These are phyloP conservation scores for Calonectria henricotiae DNA, from an alignment of 2,329 filamentous ascomycete genomes.

Conservation along the genomic window DNA sequence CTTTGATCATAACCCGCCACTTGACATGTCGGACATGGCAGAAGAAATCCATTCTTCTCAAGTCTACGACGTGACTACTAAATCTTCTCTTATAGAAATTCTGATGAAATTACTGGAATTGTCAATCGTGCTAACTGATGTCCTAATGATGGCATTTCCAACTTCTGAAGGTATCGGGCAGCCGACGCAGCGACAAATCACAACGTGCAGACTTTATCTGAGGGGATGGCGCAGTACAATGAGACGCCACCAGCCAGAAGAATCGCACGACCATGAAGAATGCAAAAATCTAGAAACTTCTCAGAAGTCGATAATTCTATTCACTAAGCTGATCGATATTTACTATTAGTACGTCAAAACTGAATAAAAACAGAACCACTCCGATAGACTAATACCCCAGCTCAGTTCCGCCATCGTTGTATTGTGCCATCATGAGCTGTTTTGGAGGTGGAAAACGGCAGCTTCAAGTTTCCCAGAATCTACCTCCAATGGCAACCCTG, in stretches of 20 bases:
- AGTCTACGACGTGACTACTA: background rate
- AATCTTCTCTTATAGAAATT: background rate
- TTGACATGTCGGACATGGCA: background rate
- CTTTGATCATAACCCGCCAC: background rate
- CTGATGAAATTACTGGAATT: background rate
- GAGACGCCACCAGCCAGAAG: background rate
- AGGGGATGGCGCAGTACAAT: background rate
- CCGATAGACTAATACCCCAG: background rate
- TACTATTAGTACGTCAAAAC: background rate
- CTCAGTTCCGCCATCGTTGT: background rate
- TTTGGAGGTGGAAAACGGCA: background rate
- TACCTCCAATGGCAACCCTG: background rate
- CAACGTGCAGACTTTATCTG: slow-evolving; percentile 8
- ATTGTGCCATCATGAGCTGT: background rate
- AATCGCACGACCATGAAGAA: background rate
- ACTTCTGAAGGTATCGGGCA: background rate
- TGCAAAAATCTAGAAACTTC: background rate
- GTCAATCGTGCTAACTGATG: background rate
- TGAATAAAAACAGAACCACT: too few relatives aligned
- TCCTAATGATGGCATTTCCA: background rate
- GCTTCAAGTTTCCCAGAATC: background rate
- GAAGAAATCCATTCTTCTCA: slow-evolving; percentile 4
- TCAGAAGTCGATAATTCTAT: background rate
- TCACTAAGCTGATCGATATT: background rate
- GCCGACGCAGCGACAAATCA: slow-evolving; percentile 3